Conservation (phyloP, 2,329 filamentous ascomycete species). For the Tolypocladium ovalisporum region DNA sequence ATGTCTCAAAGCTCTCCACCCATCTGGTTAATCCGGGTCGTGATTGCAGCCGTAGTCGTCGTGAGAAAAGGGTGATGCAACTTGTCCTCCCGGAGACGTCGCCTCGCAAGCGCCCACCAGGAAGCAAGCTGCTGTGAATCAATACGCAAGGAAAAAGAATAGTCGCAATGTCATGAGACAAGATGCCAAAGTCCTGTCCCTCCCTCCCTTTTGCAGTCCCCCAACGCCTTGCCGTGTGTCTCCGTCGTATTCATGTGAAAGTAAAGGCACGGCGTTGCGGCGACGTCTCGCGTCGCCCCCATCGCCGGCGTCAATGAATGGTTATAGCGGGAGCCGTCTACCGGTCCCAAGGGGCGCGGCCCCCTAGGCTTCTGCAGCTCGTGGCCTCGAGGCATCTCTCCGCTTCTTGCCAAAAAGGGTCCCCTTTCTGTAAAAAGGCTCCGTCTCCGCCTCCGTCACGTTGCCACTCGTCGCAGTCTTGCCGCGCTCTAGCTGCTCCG, state of each 20-base stretch:
- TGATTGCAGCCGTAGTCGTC: conserved; percentile 9
- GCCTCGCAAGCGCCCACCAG: background rate
- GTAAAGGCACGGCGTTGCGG: background rate
- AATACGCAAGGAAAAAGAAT: conserved; percentile 1
- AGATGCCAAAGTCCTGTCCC: background rate
- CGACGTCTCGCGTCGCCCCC: background rate
- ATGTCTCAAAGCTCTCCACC: background rate
- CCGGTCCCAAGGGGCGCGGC: background rate
- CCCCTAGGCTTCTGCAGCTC: conserved; percentile 6
- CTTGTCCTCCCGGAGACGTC: background rate
- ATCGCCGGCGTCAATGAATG: background rate
- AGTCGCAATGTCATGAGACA: background rate
- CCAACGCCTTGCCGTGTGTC: background rate
- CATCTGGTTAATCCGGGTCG: background rate
- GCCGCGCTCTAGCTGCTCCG: conserved; percentile 13
- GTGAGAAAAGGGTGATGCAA: conserved; percentile 1
- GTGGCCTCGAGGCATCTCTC: conserved; percentile 13
- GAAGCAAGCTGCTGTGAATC: background rate
- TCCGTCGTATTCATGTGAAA: background rate
- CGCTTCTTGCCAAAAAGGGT: conserved; percentile 35
- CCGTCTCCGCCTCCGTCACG: conserved; percentile 16
- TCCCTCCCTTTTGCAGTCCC: background rate
- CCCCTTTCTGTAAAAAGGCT: conserved; percentile 25
- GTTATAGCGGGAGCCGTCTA: background rate
- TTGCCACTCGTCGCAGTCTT: conserved; percentile 18